Base-by-base conservation (phyloP, 2,329 filamentous ascomycete species). In the Diaporthe helianthi region DNA sequence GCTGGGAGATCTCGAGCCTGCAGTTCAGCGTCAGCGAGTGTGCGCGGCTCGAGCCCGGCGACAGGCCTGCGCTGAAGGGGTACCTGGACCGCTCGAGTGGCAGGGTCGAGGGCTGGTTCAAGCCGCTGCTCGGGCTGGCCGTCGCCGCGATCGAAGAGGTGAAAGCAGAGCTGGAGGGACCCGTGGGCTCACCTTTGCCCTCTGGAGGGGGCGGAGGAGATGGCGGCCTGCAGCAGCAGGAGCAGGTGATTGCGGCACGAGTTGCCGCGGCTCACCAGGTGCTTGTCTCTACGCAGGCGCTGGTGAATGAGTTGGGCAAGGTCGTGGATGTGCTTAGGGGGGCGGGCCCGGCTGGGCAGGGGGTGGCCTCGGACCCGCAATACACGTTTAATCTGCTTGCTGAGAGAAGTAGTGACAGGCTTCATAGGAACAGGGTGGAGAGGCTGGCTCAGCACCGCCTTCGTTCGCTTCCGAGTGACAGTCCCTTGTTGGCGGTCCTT, bases 31-130 rank as follows among this genome's bases (percentile, higher is more conserved):
- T 38, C 2, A 15, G 31, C 33, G 53, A 55, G 53, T 38, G 31
- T n/a, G 52, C n/a, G 52, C 52, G 52, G 52, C 52, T 55, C 1
- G 52, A 38, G 2, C 19, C 13, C 13, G n/a, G 0, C 5, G 19
- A 12, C 0, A 17, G 52, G 31, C 0, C 2, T n/a, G n/a, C 6
- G 10, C 29, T 55, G n/a, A 3, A 3, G n/a, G 0, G 53, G 3
- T 4, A 24, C 12, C n/a, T 55, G n/a, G 33, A 19, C n/a, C 3
- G n/a, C 10, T 3, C 31, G 6, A 13, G n/a, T 7, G 13, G 12
- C 12, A 22, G 53, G n/a, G 2, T 38, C 53, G 33, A 19, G 53
- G 12, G n/a, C 6, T 17, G 15, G 47, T 9, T 51, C 24, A 9
- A 7, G 24, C 47, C 47, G 5, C 1, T 24, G 10, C 31, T 38